These are phyloP conservation scores for Scorias spongiosa DNA, from an alignment of 2,329 filamentous ascomycete genomes.

Conservation along the genomic window DNA sequence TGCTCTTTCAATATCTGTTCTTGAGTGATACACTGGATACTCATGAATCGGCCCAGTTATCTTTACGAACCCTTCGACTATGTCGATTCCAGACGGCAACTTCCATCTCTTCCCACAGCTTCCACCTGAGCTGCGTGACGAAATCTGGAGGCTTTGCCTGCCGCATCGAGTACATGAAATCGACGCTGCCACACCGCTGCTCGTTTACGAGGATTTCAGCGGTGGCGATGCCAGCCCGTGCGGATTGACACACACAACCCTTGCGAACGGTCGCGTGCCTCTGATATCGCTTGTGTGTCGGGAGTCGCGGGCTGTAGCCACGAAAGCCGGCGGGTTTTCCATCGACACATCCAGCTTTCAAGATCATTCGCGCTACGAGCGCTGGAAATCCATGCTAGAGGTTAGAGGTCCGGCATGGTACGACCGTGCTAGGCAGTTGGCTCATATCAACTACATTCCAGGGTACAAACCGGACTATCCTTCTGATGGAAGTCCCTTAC, in stretches of 20 bases:
- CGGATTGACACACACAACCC: conserved; percentile 1
- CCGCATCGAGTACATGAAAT: conserved; percentile 5
- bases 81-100: background rate
- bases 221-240: conserved; percentile 1
- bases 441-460: no score
- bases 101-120: conserved; percentile 5
- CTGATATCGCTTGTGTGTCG: conserved; percentile 4
- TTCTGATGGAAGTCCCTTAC: no score
- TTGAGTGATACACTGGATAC: no score
- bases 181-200: background rate
- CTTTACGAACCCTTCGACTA: no score
- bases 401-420: no score
- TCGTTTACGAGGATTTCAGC: background rate
- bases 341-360: background rate
- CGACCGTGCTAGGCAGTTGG: no score
- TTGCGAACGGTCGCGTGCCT: conserved; percentile 3
- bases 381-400: no score
- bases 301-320: conserved; percentile 5
- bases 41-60: no score
- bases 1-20: no score
- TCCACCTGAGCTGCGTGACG: conserved; percentile 5
- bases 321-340: background rate
- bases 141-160: conserved; percentile 6
- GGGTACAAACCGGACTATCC: no score
- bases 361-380: no score